A percentile compares a stretch with the other conserved stretches of the same genome.
Evolutionary conservation across 768 basidiomycete genomes (phyloP).

Genomic region (Lentinula lateritia): DNA sequence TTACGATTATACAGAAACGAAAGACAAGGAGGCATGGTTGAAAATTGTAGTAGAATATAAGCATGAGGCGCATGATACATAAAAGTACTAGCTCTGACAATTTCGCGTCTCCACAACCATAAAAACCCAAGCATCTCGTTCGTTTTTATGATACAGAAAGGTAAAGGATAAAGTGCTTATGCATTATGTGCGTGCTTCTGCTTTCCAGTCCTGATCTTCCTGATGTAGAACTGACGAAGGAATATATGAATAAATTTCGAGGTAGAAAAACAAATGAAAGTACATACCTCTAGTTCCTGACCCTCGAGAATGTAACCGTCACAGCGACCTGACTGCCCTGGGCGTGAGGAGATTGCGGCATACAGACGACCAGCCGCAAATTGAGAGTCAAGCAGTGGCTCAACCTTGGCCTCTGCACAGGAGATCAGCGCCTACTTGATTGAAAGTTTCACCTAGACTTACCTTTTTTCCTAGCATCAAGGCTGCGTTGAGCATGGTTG

Average conservation of each 20-base stretch:
- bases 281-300: constrained; percentile 89
- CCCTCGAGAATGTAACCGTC: constrained; percentile 99
- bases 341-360: constrained; percentile 88
- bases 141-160: constrained; percentile 3
- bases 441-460: constrained; percentile 8
- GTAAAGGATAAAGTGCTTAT: constrained; percentile 17
- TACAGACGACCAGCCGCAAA: constrained; percentile 95
- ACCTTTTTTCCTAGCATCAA: constrained; percentile 93
- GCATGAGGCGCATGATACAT: constrained; percentile 7
- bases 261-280: background rate
- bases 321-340: constrained; percentile 93
- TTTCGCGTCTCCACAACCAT: background rate
- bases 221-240: constrained; percentile 76
- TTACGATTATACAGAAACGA: background rate
- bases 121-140: background rate
- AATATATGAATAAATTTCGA: constrained; percentile 15
- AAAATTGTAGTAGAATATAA: background rate
- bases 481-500: constrained; percentile 80
- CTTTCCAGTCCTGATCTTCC: constrained; percentile 91
- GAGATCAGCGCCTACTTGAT: background rate
- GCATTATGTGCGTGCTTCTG: constrained; percentile 82
- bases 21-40: background rate
- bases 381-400: constrained; percentile 82
- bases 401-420: constrained; percentile 78
- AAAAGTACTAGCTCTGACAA: background rate